A percentile compares a stretch with the other conserved stretches of the same genome.
These are phyloP conservation scores for Leishmania turanica DNA, from an alignment of 208 protist genomes.

Conservation along the genomic window DNA sequence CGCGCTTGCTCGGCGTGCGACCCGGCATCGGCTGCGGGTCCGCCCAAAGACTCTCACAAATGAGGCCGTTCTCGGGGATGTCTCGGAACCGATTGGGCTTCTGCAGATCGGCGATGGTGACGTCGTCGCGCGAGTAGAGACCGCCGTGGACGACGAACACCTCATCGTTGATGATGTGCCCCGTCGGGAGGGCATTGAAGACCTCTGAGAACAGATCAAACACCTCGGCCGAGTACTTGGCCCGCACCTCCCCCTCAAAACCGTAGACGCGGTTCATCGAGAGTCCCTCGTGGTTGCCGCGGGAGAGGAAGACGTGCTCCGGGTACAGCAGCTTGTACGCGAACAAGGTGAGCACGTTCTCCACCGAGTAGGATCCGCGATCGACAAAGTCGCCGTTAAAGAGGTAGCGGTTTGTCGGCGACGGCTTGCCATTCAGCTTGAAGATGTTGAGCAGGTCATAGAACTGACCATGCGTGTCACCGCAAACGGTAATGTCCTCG, in stretches of 20 bases:
- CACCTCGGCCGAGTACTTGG: conserved; percentile 94
- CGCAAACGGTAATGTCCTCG: conserved; percentile 96
- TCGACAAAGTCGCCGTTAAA: conserved; percentile 98
- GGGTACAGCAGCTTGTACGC: conserved; percentile 97
- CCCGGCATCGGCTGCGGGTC: conserved; percentile 95
- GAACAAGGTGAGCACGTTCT: conserved; percentile 96
- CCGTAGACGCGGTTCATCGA: conserved; percentile 98
- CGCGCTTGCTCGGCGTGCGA: conserved; percentile 94
- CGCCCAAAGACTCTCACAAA: conserved; percentile 97
- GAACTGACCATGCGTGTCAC: conserved; percentile 99
- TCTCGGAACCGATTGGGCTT: conserved; percentile 95
- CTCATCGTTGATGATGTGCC: conserved; percentile 92
- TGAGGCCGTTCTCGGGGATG: conserved; percentile 94
- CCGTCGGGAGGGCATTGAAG: conserved; percentile 96
- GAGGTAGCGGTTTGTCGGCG: conserved; percentile 93
- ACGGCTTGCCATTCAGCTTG: conserved; percentile 88
- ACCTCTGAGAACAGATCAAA: conserved; percentile 96
- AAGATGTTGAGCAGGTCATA: conserved; percentile 99
- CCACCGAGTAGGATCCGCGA: conserved; percentile 96
- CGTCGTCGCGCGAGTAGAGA: conserved; percentile 94
- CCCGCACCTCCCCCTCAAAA: conserved; percentile 97
- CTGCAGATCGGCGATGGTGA: conserved; percentile 96
- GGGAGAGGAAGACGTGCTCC: conserved; percentile 94
- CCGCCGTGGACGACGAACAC: conserved; percentile 98
- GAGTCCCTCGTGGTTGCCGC: conserved; percentile 97